These are phyloP conservation scores for Podospora anserina DNA, from an alignment of 495 filamentous ascomycete genomes.

Conservation along the genomic window DNA sequence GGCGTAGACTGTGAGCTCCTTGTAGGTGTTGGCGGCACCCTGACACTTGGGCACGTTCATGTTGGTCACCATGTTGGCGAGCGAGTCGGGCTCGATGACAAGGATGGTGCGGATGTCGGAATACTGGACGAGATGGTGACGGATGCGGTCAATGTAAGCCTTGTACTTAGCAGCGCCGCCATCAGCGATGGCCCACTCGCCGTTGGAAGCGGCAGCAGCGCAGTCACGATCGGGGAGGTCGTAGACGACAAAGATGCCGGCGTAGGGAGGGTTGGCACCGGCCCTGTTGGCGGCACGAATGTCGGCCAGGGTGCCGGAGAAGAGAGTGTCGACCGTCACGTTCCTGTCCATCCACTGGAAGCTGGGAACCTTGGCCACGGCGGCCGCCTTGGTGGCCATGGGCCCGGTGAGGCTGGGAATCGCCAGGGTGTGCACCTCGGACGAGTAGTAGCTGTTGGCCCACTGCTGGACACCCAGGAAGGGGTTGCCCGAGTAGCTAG, in stretches of 20 bases:
- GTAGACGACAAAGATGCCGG: constrained; percentile 61
- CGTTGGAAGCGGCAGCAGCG: constrained; percentile 71
- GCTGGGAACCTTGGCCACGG: constrained; percentile 64
- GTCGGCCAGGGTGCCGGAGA: constrained; percentile 47
- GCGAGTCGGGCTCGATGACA: constrained; percentile 70
- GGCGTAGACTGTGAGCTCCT: constrained; percentile 67
- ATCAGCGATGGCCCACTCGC: constrained; percentile 60
- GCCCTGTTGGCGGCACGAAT: constrained; percentile 56
- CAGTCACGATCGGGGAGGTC: constrained; percentile 77
- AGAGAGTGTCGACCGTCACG: constrained; percentile 57
- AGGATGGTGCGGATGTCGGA: constrained; percentile 54
- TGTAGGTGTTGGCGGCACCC: constrained; percentile 60
- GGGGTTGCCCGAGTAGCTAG: constrained; percentile 49
- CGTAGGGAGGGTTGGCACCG: constrained; percentile 42
- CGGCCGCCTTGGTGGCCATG: constrained; percentile 46
- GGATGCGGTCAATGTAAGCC: constrained; percentile 69
- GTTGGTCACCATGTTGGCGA: constrained; percentile 81
- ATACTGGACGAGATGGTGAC: constrained; percentile 49
- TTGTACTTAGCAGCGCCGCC: constrained; percentile 63
- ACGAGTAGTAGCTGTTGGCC: constrained; percentile 57
- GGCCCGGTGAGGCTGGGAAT: constrained; percentile 45
- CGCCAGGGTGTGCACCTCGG: constrained; percentile 50
- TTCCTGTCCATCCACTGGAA: constrained; percentile 68
- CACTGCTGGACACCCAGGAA: constrained; percentile 53
- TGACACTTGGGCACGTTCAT: constrained; percentile 60